phyloP scores from a whole-genome alignment of 2,329 filamentous ascomycete species.

The Neoscytalidium dimidiatum region DNA sequence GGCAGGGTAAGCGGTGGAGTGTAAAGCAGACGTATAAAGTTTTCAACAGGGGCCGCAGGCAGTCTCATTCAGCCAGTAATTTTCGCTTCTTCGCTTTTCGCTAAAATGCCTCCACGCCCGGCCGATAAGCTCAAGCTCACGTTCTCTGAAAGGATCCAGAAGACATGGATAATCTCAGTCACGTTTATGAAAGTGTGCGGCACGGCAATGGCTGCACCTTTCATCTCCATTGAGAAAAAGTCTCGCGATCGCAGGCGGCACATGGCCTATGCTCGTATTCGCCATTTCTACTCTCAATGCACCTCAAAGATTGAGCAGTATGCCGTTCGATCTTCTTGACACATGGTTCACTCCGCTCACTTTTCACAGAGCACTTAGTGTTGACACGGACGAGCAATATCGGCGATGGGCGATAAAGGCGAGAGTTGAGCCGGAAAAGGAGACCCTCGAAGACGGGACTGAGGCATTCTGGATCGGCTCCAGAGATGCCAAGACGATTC shows the following conservation, averaged over 20 bases:
- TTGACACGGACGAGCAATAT: not conserved
- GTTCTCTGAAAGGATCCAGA: not conserved
- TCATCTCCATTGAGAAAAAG: not conserved
- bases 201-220: not conserved
- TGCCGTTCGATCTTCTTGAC: not conserved
- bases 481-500: slow-evolving; percentile 4
- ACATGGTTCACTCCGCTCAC: not conserved
- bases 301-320: not conserved
- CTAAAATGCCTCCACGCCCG: not conserved
- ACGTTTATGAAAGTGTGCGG: not conserved
- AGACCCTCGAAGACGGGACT: slow-evolving; percentile 3
- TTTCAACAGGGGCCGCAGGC: too few species aligned
- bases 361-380: not conserved
- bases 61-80: too few species aligned
- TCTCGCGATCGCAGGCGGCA: not conserved
- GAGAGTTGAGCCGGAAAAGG: not conserved
- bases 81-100: too few species aligned
- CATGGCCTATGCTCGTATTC: not conserved
- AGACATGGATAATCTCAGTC: not conserved
- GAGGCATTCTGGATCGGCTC: slow-evolving; percentile 14
- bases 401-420: not conserved
- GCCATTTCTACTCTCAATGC: not conserved
- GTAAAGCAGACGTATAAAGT: too few species aligned
- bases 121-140: not conserved
- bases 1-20: too few species aligned